Conservation (phyloP, 768 basidiomycete genomes). For the Tulasnella sp. region DNA sequence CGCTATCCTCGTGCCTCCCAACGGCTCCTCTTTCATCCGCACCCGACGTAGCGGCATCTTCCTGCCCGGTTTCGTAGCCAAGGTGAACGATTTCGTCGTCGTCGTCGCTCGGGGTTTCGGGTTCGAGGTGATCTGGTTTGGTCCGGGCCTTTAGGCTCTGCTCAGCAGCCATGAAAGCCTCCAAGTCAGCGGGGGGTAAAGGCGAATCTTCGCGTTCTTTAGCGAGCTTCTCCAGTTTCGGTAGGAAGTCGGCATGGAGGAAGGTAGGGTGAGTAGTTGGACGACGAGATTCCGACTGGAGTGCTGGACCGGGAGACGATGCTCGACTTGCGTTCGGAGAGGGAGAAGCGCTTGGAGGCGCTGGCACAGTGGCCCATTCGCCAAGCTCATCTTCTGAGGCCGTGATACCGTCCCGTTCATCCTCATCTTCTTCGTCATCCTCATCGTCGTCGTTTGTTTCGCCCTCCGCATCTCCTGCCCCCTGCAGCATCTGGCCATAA, state of each 20-base stretch:
- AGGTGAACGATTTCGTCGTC: not conserved
- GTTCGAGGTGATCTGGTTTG: not conserved
- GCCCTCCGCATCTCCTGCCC: not conserved
- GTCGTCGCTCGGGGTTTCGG: conserved; percentile 7
- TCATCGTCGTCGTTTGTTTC: not conserved
- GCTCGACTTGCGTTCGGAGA: not conserved
- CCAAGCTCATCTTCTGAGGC: conserved; percentile 2
- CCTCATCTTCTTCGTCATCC: conserved; percentile 1
- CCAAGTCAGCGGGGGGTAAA: conserved; percentile 7
- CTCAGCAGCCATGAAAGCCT: conserved; percentile 19
- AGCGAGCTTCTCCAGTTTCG: conserved; percentile 9
- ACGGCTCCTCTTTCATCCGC: not conserved
- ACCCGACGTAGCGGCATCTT: not conserved
- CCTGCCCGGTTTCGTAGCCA: conserved; percentile 3
- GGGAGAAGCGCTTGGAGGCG: not conserved
- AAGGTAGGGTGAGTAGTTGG: conserved; percentile 1
- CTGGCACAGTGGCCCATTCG: conserved; percentile 8
- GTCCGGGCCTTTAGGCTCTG: not conserved
- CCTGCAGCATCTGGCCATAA: not conserved
- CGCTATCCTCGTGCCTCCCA: not conserved
- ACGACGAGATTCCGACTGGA: not conserved
- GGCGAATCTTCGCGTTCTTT: conserved; percentile 12
- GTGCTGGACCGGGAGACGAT: not conserved
- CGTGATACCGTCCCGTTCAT: not conserved
- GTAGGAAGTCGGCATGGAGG: conserved; percentile 12